Conservation (phyloP, 2,329 filamentous ascomycete species). For the Fusarium citri region DNA sequence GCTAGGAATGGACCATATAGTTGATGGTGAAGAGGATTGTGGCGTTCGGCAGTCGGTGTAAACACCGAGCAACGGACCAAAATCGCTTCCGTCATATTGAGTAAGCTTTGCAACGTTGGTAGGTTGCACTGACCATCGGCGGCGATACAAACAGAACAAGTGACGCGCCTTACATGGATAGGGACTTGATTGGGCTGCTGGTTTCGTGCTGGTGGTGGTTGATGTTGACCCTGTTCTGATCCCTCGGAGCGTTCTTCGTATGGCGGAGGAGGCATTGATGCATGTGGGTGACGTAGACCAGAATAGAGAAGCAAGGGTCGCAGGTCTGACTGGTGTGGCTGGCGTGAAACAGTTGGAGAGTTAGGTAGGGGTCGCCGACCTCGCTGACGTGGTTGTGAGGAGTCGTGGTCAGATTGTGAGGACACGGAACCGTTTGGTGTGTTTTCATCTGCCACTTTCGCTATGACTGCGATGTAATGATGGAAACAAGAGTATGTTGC, state of each 20-base stretch:
- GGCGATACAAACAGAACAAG: background rate
- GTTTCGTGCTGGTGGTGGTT: too few species aligned
- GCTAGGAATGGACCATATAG: background rate
- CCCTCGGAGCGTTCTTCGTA: background rate
- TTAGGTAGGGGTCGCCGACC: background rate
- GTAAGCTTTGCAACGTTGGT: background rate
- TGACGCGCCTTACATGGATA: too few species aligned
- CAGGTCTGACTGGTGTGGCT: too few species aligned
- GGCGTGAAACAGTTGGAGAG: too few species aligned
- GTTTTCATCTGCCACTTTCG: background rate
- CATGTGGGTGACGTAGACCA: background rate
- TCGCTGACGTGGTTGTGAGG: background rate
- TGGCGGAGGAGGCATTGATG: background rate
- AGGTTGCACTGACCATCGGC: background rate
- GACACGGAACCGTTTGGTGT: background rate
- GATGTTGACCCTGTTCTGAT: background rate
- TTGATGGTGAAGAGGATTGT: too few species aligned
- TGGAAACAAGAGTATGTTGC: background rate
- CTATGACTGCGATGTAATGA: background rate
- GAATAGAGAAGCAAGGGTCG: background rate
- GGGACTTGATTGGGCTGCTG: too few species aligned
- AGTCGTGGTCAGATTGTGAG: background rate
- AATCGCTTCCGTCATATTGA: background rate
- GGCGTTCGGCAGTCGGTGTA: background rate
- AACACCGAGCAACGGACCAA: background rate